Evolutionary conservation across 768 basidiomycete species (phyloP).

Genomic region (Suillus americanus): DNA sequence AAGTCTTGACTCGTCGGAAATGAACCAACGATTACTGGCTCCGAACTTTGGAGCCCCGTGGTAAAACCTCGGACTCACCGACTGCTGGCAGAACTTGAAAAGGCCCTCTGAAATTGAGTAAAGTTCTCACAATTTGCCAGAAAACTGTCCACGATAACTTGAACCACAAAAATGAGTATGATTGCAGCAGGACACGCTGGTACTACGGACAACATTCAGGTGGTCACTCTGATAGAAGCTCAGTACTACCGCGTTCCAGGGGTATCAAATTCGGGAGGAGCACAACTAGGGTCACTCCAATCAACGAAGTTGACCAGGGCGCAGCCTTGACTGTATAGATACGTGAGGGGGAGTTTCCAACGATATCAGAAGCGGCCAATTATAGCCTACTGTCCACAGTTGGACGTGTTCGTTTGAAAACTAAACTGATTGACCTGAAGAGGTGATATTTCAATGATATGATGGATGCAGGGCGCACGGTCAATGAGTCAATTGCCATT

Average conservation of each 20-base stretch:
- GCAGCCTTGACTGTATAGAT: constrained; percentile 1
- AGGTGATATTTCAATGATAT: constrained; percentile 1
- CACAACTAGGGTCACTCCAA: constrained; percentile 2
- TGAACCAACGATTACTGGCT: constrained; percentile 1
- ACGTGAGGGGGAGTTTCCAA: background rate
- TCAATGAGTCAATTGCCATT: background rate
- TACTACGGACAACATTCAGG: background rate
- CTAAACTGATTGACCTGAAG: constrained; percentile 1
- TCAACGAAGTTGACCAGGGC: background rate
- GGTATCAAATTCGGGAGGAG: constrained; percentile 6
- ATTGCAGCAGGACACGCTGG: background rate
- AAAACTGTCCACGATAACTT: background rate
- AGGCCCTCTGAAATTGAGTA: background rate
- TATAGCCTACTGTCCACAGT: constrained; percentile 6
- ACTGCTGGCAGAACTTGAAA: constrained; percentile 2
- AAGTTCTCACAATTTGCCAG: background rate
- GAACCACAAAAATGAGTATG: background rate
- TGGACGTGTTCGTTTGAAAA: constrained; percentile 1
- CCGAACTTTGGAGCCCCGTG: background rate
- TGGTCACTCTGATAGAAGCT: background rate
- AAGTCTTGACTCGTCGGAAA: constrained; percentile 3
- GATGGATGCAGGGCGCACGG: background rate
- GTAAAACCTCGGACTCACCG: constrained; percentile 2
- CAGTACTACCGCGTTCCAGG: background rate
- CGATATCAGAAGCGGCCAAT: constrained; percentile 8